Evolutionary conservation across 2,329 filamentous ascomycete genomes (phyloP).

Genomic region (Colletotrichum orbiculare): DNA sequence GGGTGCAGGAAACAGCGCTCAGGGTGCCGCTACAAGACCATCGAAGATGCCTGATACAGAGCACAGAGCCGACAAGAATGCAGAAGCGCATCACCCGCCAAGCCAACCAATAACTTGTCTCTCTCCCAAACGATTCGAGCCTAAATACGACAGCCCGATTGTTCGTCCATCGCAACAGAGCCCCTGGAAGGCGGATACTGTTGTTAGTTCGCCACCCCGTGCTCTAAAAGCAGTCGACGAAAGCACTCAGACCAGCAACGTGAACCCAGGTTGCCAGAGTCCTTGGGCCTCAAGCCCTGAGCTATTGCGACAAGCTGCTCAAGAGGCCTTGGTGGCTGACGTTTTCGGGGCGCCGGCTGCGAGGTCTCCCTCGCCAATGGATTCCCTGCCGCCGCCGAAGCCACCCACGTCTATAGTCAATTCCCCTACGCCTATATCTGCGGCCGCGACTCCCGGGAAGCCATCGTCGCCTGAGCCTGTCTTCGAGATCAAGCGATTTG

Average conservation of each 20-base stretch:
- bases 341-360: not conserved
- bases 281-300: conserved; percentile 39
- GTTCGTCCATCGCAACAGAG: conserved; percentile 28
- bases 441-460: conserved; percentile 40
- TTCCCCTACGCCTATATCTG: conserved; percentile 24
- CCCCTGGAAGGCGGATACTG: conserved; percentile 25
- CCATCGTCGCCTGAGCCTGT: conserved; percentile 58
- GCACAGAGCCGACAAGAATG: no score
- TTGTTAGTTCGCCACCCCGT: not conserved
- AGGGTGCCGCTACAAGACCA: no score
- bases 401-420: not conserved
- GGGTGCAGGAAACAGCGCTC: no score
- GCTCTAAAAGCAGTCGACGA: not conserved
- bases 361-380: conserved; percentile 9
- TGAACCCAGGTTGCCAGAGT: conserved; percentile 22
- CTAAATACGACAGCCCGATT: not conserved
- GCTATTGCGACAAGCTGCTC: conserved; percentile 24
- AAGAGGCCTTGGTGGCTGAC: conserved; percentile 8
- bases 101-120: not conserved
- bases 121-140: no score
- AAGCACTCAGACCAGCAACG: not conserved
- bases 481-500: conserved; percentile 63
- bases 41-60: no score
- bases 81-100: not conserved
- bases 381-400: not conserved